Conservation (phyloP, 352 stramenopile species). For the Phytopythium sindhum region DNA sequence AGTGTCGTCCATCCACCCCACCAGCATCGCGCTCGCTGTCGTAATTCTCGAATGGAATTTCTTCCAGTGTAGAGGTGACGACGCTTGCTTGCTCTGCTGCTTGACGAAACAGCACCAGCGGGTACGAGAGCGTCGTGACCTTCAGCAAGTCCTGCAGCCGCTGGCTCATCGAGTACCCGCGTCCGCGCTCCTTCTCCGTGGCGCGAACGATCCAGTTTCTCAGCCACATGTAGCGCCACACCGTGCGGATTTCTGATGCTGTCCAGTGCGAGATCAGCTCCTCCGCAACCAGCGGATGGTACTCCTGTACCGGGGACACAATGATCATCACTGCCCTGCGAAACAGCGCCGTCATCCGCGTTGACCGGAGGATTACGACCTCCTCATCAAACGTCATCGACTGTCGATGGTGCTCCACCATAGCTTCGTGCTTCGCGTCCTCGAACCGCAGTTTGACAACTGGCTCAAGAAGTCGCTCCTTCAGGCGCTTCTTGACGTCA, state of each 20-base stretch:
- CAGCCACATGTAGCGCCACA: slow-evolving; percentile 84
- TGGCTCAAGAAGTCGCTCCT: slow-evolving; percentile 65
- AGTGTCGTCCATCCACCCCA: background rate
- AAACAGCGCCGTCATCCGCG: slow-evolving; percentile 69
- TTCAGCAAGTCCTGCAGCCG: slow-evolving; percentile 70
- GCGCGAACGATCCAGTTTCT: slow-evolving; percentile 84
- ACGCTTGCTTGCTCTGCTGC: slow-evolving; percentile 72
- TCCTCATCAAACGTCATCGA: slow-evolving; percentile 57
- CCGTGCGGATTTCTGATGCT: slow-evolving; percentile 62
- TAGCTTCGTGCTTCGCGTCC: slow-evolving; percentile 50
- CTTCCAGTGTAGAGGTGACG: slow-evolving; percentile 60
- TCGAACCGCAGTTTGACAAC: slow-evolving; percentile 53
- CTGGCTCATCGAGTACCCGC: slow-evolving; percentile 62
- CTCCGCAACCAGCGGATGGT: slow-evolving; percentile 76
- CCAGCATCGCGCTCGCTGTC: background rate
- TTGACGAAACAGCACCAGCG: slow-evolving; percentile 66
- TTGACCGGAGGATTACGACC: slow-evolving; percentile 42
- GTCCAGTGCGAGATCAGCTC: slow-evolving; percentile 82
- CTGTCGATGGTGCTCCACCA: slow-evolving; percentile 8
- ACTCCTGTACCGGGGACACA: slow-evolving; percentile 62
- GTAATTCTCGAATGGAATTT: slow-evolving; percentile 26
- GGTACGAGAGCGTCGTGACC: slow-evolving; percentile 62
- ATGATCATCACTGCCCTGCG: slow-evolving; percentile 81
- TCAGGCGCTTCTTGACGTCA: slow-evolving; percentile 77
- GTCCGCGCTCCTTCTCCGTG: slow-evolving; percentile 62